A percentile compares a stretch with the other conserved stretches of the same genome.
Conservation (phyloP, 768 basidiomycete species). For the Ephemerocybe angulata region DNA sequence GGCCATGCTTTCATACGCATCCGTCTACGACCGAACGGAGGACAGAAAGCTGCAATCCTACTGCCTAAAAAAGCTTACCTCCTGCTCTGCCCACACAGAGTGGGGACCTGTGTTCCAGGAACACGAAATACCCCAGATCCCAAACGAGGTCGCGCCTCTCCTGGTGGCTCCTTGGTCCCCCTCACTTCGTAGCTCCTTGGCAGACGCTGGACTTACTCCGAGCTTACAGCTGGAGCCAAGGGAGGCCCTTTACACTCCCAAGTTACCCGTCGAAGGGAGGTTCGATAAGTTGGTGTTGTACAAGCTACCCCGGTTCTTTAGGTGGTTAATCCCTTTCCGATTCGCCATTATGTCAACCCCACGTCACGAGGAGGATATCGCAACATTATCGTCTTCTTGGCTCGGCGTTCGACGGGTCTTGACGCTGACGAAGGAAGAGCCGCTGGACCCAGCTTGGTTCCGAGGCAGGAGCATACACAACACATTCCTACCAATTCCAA, state of each 20-base stretch:
- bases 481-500: slow-evolving; percentile 54
- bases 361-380: slow-evolving; percentile 45
- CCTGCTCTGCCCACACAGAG: slow-evolving; percentile 46
- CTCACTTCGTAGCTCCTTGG: slow-evolving; percentile 30
- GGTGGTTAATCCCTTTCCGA: slow-evolving; percentile 58
- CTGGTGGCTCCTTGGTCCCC: slow-evolving; percentile 42
- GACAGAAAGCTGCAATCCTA: slow-evolving; percentile 37
- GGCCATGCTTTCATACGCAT: slow-evolving; percentile 55
- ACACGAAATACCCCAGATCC: slow-evolving; percentile 39
- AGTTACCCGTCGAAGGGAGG: neutral
- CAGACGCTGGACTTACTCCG: slow-evolving; percentile 30
- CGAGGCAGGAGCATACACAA: slow-evolving; percentile 39
- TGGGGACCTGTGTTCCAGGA: slow-evolving; percentile 47
- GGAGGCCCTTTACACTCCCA: slow-evolving; percentile 38
- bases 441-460: slow-evolving; percentile 48
- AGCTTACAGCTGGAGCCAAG: slow-evolving; percentile 40
- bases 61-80: slow-evolving; percentile 42
- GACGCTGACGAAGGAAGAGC: slow-evolving; percentile 57
- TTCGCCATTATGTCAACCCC: slow-evolving; percentile 63
- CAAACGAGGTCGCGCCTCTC: slow-evolving; percentile 22
- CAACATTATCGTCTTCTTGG: slow-evolving; percentile 37
- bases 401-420: slow-evolving; percentile 57
- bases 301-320: slow-evolving; percentile 55
- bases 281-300: slow-evolving; percentile 19
- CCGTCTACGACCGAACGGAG: slow-evolving; percentile 36